Evolutionary conservation across 78 protist species (phyloP), one percentile per base, ranked within the genome.

Genomic region (Emiliania huxleyi): DNA sequence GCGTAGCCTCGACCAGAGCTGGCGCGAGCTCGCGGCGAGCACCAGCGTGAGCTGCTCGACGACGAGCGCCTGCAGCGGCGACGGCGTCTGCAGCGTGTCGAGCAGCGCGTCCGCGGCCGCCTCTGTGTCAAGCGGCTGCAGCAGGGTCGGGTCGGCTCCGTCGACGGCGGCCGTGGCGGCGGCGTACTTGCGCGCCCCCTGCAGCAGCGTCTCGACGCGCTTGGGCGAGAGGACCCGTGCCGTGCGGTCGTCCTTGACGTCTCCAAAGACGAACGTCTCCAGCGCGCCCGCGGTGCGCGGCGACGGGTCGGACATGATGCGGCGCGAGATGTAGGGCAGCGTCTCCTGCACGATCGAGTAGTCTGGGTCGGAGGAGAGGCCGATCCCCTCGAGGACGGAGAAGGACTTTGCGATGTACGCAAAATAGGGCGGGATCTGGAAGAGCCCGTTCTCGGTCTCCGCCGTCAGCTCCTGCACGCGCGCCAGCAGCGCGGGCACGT

Each of bases 401-500:
- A 91, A 91, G 48, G 94, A 62, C 37, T 87, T 56, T 33, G 79
- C 73, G 26, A 91, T 83, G 94, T 91, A 91, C 2, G 84, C 83
- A 48, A 91, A 90, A 73, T 90, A 90, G 22, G 93, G 93, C 29
- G 93, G 93, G 21, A 90, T 25, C 88, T 84, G 92, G 62, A 90
- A 90, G 69, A 90, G 37, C 26, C 49, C 42, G 22, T 44, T 44
- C 33, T 42, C 45, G 2, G 37, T 42, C 22, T 62, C 85, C 5
- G 85, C 48, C 43, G 92, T 33, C 40, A 90, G 92, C 55, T 90
- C 87, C 69, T 45, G 92, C 69, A 90, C 84, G 37, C 48, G 55
- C 12, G 83, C n/a, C 2, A 90, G 21, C 33, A 90, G 84, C 69
- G 19, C 62, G 71, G 42, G 42, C 52, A 90, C 88, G 71, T 90